Evolutionary conservation across 805 yeast species (phyloP).

Genomic region (Wickerhamiella galacta): DNA sequence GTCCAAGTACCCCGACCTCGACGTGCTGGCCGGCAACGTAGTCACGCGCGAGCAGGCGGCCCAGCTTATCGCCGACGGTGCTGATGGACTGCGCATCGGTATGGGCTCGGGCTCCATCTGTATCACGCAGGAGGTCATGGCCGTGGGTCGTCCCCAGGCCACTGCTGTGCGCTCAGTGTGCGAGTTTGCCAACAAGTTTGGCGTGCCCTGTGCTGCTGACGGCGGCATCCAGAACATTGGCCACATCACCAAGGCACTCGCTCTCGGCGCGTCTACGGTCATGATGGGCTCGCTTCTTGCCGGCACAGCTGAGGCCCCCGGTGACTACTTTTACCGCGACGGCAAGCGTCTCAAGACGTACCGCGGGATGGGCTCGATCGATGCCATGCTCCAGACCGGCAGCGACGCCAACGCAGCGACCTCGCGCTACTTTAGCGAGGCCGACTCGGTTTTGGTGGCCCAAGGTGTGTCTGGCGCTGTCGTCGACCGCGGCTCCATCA

Average conservation of each 20-base stretch:
- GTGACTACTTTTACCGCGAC: constrained; percentile 93
- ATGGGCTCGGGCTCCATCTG: constrained; percentile 99
- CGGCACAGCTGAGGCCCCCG: constrained; percentile 97
- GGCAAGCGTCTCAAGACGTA: constrained; percentile 94
- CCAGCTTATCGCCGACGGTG: constrained; percentile 82
- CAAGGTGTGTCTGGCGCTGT: constrained; percentile 98
- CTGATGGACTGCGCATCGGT: constrained; percentile 96
- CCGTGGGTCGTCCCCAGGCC: constrained; percentile 99
- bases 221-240: constrained; percentile 99
- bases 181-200: constrained; percentile 85
- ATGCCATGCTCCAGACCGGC: constrained; percentile 90
- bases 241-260: constrained; percentile 90
- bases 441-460: constrained; percentile 89
- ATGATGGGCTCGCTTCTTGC: constrained; percentile 99
- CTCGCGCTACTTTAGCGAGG: constrained; percentile 93
- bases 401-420: constrained; percentile 91
- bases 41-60: constrained; percentile 99
- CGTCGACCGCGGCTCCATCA: constrained; percentile 88
- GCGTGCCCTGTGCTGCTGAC: constrained; percentile 97
- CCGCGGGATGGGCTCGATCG: constrained; percentile 99
- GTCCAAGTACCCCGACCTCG: constrained; percentile 54
- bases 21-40: constrained; percentile 95
- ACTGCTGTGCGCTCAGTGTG: constrained; percentile 92
- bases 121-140: constrained; percentile 99
- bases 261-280: constrained; percentile 90